These are phyloP conservation scores for Thyridium curvatum DNA, from an alignment of 2,329 filamentous ascomycete species.

Conservation along the genomic window DNA sequence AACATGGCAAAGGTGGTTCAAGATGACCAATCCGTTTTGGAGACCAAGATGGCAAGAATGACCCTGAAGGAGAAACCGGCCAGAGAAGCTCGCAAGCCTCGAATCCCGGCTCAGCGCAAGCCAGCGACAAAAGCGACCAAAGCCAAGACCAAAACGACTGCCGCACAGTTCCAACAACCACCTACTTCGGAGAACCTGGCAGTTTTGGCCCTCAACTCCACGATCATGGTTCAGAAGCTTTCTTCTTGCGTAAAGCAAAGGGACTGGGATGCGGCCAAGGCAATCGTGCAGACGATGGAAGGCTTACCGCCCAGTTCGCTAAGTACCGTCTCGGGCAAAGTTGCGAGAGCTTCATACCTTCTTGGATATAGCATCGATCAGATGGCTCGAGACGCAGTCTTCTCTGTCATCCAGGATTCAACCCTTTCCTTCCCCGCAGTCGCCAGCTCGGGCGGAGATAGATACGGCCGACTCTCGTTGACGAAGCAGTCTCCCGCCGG, in stretches of 20 bases:
- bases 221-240: too few species aligned
- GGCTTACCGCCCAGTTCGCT: too few species aligned
- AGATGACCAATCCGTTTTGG: conserved; percentile 14
- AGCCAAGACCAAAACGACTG: conserved; percentile 23
- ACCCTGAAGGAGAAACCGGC: conserved; percentile 22
- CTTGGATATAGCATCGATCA: conserved; percentile 63
- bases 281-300: too few species aligned
- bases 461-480: conserved; percentile 27
- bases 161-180: conserved; percentile 10
- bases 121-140: conserved; percentile 17
- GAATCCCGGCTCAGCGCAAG: conserved; percentile 15
- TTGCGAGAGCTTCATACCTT: conserved; percentile 61
- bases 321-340: conserved; percentile 35
- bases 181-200: too few species aligned
- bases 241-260: too few species aligned
- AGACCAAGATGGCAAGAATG: conserved; percentile 26
- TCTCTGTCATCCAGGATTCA: conserved; percentile 86
- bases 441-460: conserved; percentile 30
- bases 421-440: conserved; percentile 82
- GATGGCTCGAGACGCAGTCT: conserved; percentile 75
- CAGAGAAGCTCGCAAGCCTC: conserved; percentile 9
- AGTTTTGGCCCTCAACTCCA: conserved; percentile 12
- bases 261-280: too few species aligned
- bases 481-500: conserved; percentile 25
- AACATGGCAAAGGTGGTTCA: too few species aligned